Base-by-base conservation (phyloP, 306 rosid species). In the Arachis hypogaea region DNA sequence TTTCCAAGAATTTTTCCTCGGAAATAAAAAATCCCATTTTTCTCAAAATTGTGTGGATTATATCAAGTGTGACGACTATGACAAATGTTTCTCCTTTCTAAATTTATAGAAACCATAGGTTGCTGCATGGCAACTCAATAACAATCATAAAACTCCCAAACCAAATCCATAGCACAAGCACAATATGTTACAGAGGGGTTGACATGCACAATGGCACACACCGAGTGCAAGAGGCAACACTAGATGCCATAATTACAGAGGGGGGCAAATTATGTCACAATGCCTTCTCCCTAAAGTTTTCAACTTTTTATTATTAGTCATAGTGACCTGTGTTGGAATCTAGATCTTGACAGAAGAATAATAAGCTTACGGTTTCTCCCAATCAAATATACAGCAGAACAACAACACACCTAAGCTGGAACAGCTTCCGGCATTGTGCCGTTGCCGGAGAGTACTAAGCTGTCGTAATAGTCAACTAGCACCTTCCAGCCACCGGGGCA, bases 401-500 rank as follows among this genome's bases (percentile, higher is more conserved):
- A 81, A 81, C 86, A 86, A 72, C 82, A 81, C 66, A 33, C 38
- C 38, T 86, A 90, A 38, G 83, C 96, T 51, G 90, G 89, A 77
- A 92, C 96, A 66, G 96, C 80, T 86, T 88, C 87, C 0, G 90
- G 96, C 74, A 94, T 78, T 84, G 79, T 90, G 70, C 77, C 89
- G 2, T 63, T 80, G 83, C 62, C 76, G 0, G 84, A 81, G 16
- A 82, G 77, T 45, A 69, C 86, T 84, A 94, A 67, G 80, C 99
- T 92, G 71, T 88, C 98, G n/a, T 94, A 94, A 69, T 94, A 94
- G 0, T 94, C 98, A 1, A 94, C 99, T 66, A 94, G 83, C 47
- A 94, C 99, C 68, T 85, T 78, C 99, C 99, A 94, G 7, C 99
- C 99, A 64, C 95, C 91, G 7, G 97, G 98, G 87, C 98, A 94